phyloP scores from a whole-genome alignment of 371 early-diverging fungal species.

The Rhizomucor miehei region DNA sequence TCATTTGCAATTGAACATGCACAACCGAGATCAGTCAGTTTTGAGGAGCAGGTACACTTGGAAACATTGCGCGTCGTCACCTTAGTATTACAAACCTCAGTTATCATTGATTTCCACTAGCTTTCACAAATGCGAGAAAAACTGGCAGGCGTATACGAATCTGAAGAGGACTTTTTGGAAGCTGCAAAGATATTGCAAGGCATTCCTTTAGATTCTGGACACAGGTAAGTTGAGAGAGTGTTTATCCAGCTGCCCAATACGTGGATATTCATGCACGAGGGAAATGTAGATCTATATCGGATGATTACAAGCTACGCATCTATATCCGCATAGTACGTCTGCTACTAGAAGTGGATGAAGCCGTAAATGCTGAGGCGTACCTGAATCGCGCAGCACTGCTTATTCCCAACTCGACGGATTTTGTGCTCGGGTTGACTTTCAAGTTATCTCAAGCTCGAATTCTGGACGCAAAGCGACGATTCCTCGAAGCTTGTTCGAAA shows the following conservation, averaged over 20 bases:
- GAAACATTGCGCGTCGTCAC: background rate
- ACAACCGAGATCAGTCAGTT: conserved; percentile 74
- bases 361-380: conserved; percentile 76
- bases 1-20: conserved; percentile 57
- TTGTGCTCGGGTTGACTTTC: conserved; percentile 52
- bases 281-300: conserved; percentile 57
- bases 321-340: conserved; percentile 85
- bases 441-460: conserved; percentile 84
- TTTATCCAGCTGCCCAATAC: background rate
- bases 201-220: conserved; percentile 85
- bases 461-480: conserved; percentile 81
- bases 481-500: conserved; percentile 82
- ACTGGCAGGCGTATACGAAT: conserved; percentile 70
- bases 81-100: no score
- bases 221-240: conserved; percentile 48
- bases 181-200: conserved; percentile 81
- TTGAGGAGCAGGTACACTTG: conserved; percentile 84
- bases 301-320: conserved; percentile 75
- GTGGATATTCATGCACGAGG: background rate
- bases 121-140: conserved; percentile 72
- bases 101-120: conserved; percentile 27
- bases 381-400: conserved; percentile 79
- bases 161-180: conserved; percentile 74
- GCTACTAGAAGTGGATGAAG: conserved; percentile 83
- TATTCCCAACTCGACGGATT: conserved; percentile 55